Base-by-base conservation (phyloP, 2,329 filamentous ascomycete genomes). In the Hirsutella rhossiliensis region DNA sequence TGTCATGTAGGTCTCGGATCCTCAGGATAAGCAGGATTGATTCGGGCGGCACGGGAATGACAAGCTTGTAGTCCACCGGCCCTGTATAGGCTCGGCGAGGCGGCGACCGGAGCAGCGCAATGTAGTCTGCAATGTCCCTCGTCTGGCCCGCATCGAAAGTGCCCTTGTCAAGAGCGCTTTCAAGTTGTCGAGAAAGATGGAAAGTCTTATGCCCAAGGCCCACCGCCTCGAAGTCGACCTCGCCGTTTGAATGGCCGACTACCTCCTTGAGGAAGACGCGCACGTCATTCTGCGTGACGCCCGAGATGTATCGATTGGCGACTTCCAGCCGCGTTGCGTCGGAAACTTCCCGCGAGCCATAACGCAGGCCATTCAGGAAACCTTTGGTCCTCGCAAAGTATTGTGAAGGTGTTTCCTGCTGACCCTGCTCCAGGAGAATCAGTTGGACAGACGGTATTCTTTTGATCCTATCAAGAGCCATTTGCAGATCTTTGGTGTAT, bases 121-220 rank as follows among this genome's bases (percentile, higher is more conserved):
- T 58, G 50, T 81, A 81, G 12, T 63, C 57, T 43, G 59, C 58
- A 38, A 80, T 60, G 31, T 62, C 54, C 4, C 56, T 51, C 17
- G 57, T 47, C 37, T 65, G 54, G 1, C 56, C 43, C 3, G 60
- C 56, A 1, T 62, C 54, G 49, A 77, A 81, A 1, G 69, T 44
- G 11, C 64, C 61, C 30, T 69, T 70, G 18, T 67, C 64, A 3
- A 80, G 51, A 3, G 73, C 75, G 46, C 62, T 66, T 50, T 78
- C 71, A 45, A 79, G 74, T 41, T 80, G 73, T 19, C 59, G 54
- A 5, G 71, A 75, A 27, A 82, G 66, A 51, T 80, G 72, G 15
- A 80, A 56, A 41, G 65, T 67, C 54, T 73, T 74, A 57, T 82
- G 78, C 31, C 62, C 64, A 43, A 66, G 65, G 2, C 67, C 64